Base-by-base conservation (phyloP, 2,329 filamentous ascomycete species). In the Cladosporium sp. region DNA sequence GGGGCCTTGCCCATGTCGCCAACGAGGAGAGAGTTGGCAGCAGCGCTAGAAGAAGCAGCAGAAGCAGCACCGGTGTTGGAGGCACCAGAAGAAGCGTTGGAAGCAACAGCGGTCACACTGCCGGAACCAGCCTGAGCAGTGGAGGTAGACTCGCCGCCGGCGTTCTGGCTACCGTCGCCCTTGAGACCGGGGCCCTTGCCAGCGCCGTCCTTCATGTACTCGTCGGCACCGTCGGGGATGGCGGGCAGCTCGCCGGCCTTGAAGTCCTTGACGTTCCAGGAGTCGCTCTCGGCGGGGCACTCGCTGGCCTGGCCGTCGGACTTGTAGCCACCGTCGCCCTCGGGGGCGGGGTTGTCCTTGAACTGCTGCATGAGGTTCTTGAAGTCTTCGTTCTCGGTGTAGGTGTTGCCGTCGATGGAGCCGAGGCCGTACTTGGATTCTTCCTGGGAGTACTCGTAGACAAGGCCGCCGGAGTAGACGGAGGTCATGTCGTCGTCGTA, bases 381-480 rank as follows among this genome's bases (percentile, higher is more conserved):
- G 79, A 89, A 96, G 74, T 94, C 91, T 49, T 78, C 69, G 38
- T 84, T 80, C 36, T 80, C 81, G 66, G 91, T 85, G 32, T 78
- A 79, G 76, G 79, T 73, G 70, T 77, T 73, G 69, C 84, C 85
- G 57, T 79, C 75, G 74, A 95, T 83, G 66, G 86, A 80, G 76
- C 93, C 92, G 67, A 96, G 89, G 70, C 93, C 94, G 79, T 88
- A 98, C 55, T 89, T 84, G 81, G 89, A 92, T 68, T 85, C 84
- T 80, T 96, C 92, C 75, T 90, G 82, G 11, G 91, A 89, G 84
- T 97, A 99, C 81, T 98, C 93, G 82, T 97, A 99, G 79, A 97
- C 91, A 47, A 99, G 87, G 78, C 95, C 95, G 74, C 95, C 95
- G 49, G 93, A 97, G 86, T 97, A 98, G 74, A 97, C 93, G 21